A percentile compares a stretch with the other conserved stretches of the same genome.
These are phyloP conservation scores for Thozetella sp. DNA, from an alignment of 495 filamentous ascomycete genomes.

Conservation along the genomic window DNA sequence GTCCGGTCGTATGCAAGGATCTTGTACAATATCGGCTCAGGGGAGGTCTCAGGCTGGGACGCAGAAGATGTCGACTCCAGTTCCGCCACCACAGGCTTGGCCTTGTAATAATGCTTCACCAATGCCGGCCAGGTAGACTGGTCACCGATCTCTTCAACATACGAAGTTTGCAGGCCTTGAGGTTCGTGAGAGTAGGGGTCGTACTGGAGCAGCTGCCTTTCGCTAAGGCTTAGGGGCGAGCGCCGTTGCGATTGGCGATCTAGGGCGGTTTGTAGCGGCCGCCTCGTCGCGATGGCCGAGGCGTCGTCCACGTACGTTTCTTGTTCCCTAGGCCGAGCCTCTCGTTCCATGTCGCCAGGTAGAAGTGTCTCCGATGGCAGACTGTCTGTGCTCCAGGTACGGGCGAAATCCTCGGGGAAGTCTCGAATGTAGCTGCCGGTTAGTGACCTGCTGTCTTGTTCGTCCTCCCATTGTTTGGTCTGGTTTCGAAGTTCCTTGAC, in stretches of 20 bases:
- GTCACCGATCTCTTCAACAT: constrained; percentile 30
- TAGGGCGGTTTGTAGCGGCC: constrained; percentile 32
- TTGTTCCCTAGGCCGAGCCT: constrained; percentile 19
- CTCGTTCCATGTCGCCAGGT: constrained; percentile 9
- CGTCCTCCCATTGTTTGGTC: neutral
- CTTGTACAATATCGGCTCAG: constrained; percentile 60
- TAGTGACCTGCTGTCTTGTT: constrained; percentile 12
- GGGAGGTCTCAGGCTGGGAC: constrained; percentile 2
- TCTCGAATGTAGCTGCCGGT: constrained; percentile 45
- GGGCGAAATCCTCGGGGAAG: constrained; percentile 46
- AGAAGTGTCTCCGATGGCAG: constrained; percentile 10
- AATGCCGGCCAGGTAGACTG: constrained; percentile 16
- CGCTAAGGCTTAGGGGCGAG: constrained; percentile 9
- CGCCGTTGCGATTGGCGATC: constrained; percentile 21
- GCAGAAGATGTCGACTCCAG: neutral
- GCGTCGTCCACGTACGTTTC: constrained; percentile 20
- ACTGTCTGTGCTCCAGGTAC: constrained; percentile 27
- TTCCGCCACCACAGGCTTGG: neutral
- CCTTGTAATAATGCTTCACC: constrained; percentile 22
- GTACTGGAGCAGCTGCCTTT: constrained; percentile 17
- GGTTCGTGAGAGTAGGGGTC: constrained; percentile 37
- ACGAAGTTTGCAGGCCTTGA: constrained; percentile 34
- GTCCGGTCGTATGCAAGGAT: constrained; percentile 73
- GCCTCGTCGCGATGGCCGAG: constrained; percentile 16
- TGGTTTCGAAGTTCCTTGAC: neutral